These are phyloP conservation scores for Aspergillus oerlinghausenensis DNA, from an alignment of 2,329 filamentous ascomycete species.

Conservation along the genomic window DNA sequence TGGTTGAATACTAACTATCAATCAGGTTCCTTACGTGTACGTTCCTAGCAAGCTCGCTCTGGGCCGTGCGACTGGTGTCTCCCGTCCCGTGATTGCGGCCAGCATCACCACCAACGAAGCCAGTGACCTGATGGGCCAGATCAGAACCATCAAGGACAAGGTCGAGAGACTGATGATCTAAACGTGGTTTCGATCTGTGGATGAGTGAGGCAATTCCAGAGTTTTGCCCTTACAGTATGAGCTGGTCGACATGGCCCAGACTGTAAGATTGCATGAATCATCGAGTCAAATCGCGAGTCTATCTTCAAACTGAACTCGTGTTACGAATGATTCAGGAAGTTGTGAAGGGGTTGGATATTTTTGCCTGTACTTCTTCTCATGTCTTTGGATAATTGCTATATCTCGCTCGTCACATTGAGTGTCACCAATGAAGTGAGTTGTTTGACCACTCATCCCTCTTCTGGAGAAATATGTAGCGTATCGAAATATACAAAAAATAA, in stretches of 20 bases:
- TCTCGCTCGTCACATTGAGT: neutral
- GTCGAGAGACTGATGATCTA: conserved; percentile 94
- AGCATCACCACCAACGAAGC: conserved; percentile 91
- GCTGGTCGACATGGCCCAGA: neutral
- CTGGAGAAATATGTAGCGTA: neutral
- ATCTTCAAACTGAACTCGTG: neutral
- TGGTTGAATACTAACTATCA: neutral
- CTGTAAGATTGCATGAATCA: neutral
- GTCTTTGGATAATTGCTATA: neutral
- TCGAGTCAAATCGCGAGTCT: neutral
- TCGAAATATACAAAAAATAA: neutral
- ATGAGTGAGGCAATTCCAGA: neutral
- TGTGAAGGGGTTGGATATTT: neutral
- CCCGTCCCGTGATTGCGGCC: conserved; percentile 77
- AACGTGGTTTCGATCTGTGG: conserved; percentile 18
- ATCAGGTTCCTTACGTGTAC: conserved; percentile 59
- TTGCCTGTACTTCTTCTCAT: neutral
- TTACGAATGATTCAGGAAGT: neutral
- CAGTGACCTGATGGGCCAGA: conserved; percentile 80
- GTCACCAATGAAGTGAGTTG: neutral
- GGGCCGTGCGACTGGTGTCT: conserved; percentile 85
- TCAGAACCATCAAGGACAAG: conserved; percentile 86
- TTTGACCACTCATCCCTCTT: neutral
- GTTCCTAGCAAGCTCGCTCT: conserved; percentile 77
- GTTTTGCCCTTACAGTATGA: neutral